Evolutionary conservation across 129 eudicot genomes (phyloP).

Genomic region (Scalesia atractyloides): DNA sequence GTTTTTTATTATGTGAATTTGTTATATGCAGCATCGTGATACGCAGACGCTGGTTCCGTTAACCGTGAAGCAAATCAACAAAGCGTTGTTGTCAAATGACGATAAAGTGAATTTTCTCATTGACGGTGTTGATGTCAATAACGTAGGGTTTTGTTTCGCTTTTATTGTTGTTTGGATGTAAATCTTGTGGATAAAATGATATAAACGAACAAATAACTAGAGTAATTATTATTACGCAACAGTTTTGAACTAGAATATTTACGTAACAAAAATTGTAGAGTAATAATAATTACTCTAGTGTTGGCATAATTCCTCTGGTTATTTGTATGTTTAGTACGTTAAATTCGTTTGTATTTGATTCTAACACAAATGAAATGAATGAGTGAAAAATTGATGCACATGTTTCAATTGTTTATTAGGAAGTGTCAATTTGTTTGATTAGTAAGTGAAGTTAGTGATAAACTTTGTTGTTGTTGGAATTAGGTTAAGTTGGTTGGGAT

Average conservation of each 20-base stretch:
- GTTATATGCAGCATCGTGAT: slow-evolving; percentile 59
- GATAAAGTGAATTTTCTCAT: slow-evolving; percentile 63
- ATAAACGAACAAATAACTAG: no score
- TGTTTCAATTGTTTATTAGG: not conserved
- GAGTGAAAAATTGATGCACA: no score
- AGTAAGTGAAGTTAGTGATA: not conserved
- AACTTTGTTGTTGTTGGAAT: slow-evolving; percentile 12
- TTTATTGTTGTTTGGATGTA: not conserved
- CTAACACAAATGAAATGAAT: no score
- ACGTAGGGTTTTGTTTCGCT: slow-evolving; percentile 40
- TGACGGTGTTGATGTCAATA: slow-evolving; percentile 74
- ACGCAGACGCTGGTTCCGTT: slow-evolving; percentile 67
- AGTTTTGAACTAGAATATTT: no score
- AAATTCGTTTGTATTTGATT: no score
- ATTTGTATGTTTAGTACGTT: no score
- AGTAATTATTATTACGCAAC: no score
- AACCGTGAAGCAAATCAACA: slow-evolving; percentile 76
- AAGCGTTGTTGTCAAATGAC: slow-evolving; percentile 50
- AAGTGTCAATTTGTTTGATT: not conserved
- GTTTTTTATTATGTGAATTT: not conserved
- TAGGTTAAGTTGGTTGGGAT: slow-evolving; percentile 89
- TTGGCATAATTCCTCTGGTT: no score
- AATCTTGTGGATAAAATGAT: not conserved
- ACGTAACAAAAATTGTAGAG: no score
- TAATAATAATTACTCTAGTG: no score